Percentiles rank a stretch among this genome's conserved stretches.
These are phyloP conservation scores for Teunomyces pallodes DNA, from an alignment of 805 yeast genomes.

Conservation along the genomic window DNA sequence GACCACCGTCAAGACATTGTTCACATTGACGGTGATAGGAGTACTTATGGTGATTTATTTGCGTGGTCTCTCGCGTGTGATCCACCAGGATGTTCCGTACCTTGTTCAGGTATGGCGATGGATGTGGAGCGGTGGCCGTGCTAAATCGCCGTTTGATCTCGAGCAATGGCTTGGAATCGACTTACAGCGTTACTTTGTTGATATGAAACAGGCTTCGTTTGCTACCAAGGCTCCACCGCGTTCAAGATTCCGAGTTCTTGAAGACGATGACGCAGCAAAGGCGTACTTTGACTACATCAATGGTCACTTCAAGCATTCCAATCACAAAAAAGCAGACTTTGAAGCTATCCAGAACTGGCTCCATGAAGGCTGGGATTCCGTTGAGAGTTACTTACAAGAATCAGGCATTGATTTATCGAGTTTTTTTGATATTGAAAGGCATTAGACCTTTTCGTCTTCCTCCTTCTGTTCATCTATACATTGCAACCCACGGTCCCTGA, in stretches of 20 bases:
- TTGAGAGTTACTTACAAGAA: constrained; percentile 1
- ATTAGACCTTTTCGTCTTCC: not conserved
- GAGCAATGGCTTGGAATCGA: not conserved
- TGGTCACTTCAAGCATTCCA: constrained; percentile 1
- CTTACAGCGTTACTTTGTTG: not conserved
- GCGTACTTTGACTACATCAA: constrained; percentile 10
- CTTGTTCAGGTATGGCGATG: not conserved
- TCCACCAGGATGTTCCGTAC: constrained; percentile 16
- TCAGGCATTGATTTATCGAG: constrained; percentile 4
- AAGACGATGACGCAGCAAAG: constrained; percentile 1
- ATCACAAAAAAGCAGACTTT: not conserved
- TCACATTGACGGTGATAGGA: constrained; percentile 13
- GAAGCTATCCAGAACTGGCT: constrained; percentile 2
- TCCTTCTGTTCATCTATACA: constrained; percentile 31
- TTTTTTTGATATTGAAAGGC: not conserved
- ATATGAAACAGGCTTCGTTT: not conserved
- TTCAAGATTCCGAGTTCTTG: not conserved
- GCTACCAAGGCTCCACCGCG: not conserved
- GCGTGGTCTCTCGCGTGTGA: constrained; percentile 20
- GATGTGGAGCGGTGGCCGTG: not conserved
- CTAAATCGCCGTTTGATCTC: not conserved
- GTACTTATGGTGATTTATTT: constrained; percentile 16
- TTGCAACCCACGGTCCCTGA: constrained; percentile 35
- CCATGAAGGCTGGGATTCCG: constrained; percentile 1
- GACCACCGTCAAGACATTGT: constrained; percentile 16